Evolutionary conservation across 164 flowering plant species (phyloP).

Genomic region (Liquidambar formosana): DNA sequence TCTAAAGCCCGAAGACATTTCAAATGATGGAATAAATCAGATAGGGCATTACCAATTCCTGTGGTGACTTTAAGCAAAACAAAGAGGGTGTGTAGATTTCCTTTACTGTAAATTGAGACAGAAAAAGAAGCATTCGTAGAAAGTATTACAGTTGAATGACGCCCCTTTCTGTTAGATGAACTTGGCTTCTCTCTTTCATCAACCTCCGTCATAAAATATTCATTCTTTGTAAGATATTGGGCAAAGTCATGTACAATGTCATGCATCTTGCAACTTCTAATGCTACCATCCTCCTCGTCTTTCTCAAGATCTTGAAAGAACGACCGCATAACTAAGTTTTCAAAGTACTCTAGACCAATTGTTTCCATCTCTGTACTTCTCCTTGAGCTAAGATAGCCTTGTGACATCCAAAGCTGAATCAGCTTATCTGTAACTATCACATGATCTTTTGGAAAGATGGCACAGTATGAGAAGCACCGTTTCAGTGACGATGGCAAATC

Average conservation of each 20-base stretch:
- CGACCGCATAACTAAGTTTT: not conserved
- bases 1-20: conserved; percentile 15
- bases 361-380: not conserved
- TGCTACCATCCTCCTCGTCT: not conserved
- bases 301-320: conserved; percentile 9
- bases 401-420: not conserved
- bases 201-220: not conserved
- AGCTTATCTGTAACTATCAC: not conserved
- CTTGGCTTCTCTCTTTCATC: not conserved
- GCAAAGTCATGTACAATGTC: conserved; percentile 19
- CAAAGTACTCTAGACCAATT: not conserved
- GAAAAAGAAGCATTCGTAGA: not conserved
- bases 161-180: not conserved
- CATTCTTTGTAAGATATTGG: not conserved
- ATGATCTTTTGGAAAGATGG: not conserved
- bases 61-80: not conserved
- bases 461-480: conserved; percentile 4
- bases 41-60: not conserved
- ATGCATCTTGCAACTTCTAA: conserved; percentile 5
- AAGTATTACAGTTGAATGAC: not conserved
- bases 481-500: not conserved
- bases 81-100: conserved; percentile 7
- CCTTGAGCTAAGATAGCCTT: not conserved
- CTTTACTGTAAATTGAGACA: not conserved
- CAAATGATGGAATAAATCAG: not conserved